A percentile compares a stretch with the other conserved stretches of the same genome.
phyloP scores from a whole-genome alignment of 2,329 filamentous ascomycete species.

The Claviceps sp. region DNA sequence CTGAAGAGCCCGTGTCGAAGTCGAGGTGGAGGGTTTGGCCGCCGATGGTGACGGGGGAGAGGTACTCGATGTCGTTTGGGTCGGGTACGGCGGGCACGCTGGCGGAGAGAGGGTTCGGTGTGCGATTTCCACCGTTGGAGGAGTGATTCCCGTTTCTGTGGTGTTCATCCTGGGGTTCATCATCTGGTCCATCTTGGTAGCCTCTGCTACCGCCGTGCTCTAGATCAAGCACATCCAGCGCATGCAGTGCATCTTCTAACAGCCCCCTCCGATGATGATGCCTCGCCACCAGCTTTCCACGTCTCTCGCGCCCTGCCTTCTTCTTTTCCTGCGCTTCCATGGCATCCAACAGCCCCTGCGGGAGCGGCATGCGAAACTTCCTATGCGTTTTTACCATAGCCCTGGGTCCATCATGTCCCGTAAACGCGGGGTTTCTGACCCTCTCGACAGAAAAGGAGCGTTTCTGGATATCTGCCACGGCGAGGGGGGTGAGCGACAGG shows the following conservation, averaged over 20 bases:
- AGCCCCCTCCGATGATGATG: not conserved
- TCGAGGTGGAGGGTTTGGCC: slow-evolving; percentile 10
- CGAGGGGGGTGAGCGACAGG: slow-evolving; percentile 33
- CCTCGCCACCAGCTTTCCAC: not conserved
- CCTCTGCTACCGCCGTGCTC: too few relatives aligned
- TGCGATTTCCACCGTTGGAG: too few relatives aligned
- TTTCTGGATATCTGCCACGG: slow-evolving; percentile 30
- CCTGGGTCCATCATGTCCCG: slow-evolving; percentile 39
- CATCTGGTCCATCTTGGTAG: not conserved
- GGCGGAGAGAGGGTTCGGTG: not conserved
- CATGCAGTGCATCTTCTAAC: not conserved
- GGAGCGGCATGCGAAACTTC: slow-evolving; percentile 49
- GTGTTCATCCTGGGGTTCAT: not conserved
- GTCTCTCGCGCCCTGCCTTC: not conserved
- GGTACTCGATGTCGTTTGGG: slow-evolving; percentile 8
- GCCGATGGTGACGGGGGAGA: slow-evolving; percentile 10
- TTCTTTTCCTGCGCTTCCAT: slow-evolving; percentile 13
- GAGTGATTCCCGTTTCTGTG: not conserved
- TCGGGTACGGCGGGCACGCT: slow-evolving; percentile 1
- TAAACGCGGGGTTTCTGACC: slow-evolving; percentile 39
- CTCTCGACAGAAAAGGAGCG: slow-evolving; percentile 50
- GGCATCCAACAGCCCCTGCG: slow-evolving; percentile 26
- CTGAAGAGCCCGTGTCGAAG: slow-evolving; percentile 15
- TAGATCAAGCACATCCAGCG: not conserved
- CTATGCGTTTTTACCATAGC: slow-evolving; percentile 53